Evolutionary conservation across 176 grass and related monocot genomes (phyloP).

Genomic region (Aegilops umbellulata): DNA sequence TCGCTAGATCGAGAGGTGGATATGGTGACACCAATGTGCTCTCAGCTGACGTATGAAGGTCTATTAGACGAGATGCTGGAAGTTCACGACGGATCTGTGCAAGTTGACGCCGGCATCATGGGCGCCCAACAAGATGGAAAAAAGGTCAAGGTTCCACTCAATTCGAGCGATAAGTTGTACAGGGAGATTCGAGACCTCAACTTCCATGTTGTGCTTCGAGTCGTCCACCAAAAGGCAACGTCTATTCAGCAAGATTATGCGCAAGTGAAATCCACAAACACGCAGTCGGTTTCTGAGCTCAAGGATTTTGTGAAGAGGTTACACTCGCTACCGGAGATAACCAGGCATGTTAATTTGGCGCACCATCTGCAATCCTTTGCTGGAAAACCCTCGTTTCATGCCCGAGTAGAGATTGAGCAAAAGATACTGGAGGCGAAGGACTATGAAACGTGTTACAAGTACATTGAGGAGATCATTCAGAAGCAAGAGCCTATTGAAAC

Average conservation of each 20-base stretch:
- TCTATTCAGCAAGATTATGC: constrained; percentile 91
- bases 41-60: constrained; percentile 93
- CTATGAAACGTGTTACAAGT: constrained; percentile 90
- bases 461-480: constrained; percentile 97
- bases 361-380: constrained; percentile 93
- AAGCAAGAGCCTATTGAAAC: constrained; percentile 90
- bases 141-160: constrained; percentile 86
- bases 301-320: constrained; percentile 96
- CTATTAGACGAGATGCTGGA: constrained; percentile 91
- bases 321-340: constrained; percentile 88
- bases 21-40: constrained; percentile 96
- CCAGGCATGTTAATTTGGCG: constrained; percentile 86
- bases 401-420: constrained; percentile 81
- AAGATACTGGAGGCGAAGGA: constrained; percentile 76
- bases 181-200: constrained; percentile 94
- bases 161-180: constrained; percentile 85
- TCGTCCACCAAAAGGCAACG: constrained; percentile 85
- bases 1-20: constrained; percentile 91
- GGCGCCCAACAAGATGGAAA: constrained; percentile 74
- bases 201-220: constrained; percentile 84
- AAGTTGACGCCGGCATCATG: constrained; percentile 78
- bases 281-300: constrained; percentile 73
- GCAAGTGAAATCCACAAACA: constrained; percentile 71
- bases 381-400: constrained; percentile 81
- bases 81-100: constrained; percentile 75